These are phyloP conservation scores for Coccomyxa subellipsoidea DNA, from an alignment of 163 green algal genomes.

Conservation along the genomic window DNA sequence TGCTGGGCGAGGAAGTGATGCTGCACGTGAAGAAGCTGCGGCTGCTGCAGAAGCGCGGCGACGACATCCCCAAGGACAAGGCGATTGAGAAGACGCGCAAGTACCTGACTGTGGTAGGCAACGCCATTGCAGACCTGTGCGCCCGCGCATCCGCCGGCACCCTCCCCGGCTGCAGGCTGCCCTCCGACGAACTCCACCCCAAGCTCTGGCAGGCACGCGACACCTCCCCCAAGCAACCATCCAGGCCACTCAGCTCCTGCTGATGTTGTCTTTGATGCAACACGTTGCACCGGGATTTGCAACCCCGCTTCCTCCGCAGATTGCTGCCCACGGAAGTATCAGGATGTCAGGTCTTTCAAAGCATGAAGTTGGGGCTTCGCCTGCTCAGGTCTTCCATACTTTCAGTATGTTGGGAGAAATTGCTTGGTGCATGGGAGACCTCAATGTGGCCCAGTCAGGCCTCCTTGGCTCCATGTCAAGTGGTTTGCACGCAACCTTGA, in stretches of 20 bases:
- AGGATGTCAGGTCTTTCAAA: too few relatives aligned
- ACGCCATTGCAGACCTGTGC: conserved; percentile 1
- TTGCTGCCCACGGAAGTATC: too few relatives aligned
- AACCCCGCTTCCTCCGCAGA: too few relatives aligned
- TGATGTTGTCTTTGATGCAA: not conserved
- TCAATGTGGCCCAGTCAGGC: too few relatives aligned
- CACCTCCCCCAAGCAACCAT: not conserved
- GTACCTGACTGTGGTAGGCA: conserved; percentile 36
- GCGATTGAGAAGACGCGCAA: conserved; percentile 48
- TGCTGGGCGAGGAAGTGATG: conserved; percentile 34
- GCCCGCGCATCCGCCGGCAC: not conserved
- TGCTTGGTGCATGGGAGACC: too few relatives aligned
- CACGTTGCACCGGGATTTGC: too few relatives aligned
- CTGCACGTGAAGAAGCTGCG: conserved; percentile 47
- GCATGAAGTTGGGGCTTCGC: too few relatives aligned
- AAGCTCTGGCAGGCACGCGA: conserved; percentile 2
- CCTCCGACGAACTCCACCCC: not conserved
- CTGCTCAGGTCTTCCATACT: too few relatives aligned
- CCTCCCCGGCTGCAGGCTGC: not conserved
- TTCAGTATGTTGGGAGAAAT: too few relatives aligned
- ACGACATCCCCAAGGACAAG: conserved; percentile 66
- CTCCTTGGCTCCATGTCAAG: too few relatives aligned
- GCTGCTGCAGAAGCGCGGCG: conserved; percentile 65
- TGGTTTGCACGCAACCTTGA: too few relatives aligned
- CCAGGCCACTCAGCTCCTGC: not conserved